phyloP scores from a whole-genome alignment of 495 filamentous ascomycete species.

The Xylaria sp. region DNA sequence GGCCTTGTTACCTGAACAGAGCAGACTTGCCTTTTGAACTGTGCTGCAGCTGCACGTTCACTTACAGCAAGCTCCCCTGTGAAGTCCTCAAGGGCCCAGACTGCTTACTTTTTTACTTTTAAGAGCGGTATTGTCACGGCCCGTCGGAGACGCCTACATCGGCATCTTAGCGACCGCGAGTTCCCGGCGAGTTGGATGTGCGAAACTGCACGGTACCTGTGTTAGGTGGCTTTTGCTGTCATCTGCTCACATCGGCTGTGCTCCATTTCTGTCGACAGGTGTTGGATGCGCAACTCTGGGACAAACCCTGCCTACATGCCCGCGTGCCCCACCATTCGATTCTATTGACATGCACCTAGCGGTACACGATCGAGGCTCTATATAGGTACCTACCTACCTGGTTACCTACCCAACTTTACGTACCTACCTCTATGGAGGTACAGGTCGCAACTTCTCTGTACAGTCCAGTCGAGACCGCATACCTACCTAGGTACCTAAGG shows the following conservation, averaged over 20 bases:
- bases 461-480: too few species aligned
- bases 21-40: not conserved
- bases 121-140: not conserved
- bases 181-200: not conserved
- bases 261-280: not conserved
- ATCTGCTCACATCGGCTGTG: conserved; percentile 1
- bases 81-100: not conserved
- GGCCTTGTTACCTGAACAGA: not conserved
- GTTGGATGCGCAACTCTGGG: not conserved
- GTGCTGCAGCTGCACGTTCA: not conserved
- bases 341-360: too few species aligned
- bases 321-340: conserved; percentile 6
- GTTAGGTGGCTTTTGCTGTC: not conserved
- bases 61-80: not conserved
- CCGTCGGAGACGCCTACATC: not conserved
- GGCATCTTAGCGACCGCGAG: not conserved
- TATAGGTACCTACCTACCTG: too few species aligned
- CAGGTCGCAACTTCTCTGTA: not conserved
- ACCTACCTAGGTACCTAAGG: too few species aligned
- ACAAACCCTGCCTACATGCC: too few species aligned
- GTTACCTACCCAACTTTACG: too few species aligned
- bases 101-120: not conserved
- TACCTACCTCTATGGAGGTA: not conserved
- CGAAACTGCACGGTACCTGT: not conserved
- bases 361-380: too few species aligned